Evolutionary conservation across 495 filamentous ascomycete genomes (phyloP).

Genomic region (Mytilinidion resinicola): DNA sequence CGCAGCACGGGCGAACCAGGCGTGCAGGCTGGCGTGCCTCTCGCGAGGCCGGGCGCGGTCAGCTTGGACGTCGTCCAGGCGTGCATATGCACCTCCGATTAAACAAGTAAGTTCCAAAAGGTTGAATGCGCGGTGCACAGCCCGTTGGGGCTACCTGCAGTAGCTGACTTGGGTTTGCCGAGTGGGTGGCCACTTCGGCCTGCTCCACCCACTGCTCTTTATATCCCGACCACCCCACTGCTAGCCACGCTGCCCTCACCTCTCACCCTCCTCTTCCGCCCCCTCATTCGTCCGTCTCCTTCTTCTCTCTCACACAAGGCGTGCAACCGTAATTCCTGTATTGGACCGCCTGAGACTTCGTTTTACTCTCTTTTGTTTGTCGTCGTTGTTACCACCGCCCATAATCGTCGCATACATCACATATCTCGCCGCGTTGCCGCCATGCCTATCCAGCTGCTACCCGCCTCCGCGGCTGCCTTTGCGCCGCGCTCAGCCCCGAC

Average conservation of each 20-base stretch:
- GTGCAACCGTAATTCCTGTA: slow-evolving; percentile 52
- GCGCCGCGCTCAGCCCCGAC: slow-evolving; percentile 92
- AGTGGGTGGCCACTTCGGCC: slow-evolving; percentile 25
- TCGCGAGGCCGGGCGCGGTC: slow-evolving; percentile 17
- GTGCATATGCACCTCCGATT: slow-evolving; percentile 20
- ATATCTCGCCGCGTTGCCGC: slow-evolving; percentile 40
- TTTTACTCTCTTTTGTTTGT: slow-evolving; percentile 49
- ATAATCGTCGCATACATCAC: slow-evolving; percentile 20
- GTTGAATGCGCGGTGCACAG: slow-evolving; percentile 18
- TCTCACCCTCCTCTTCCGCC: slow-evolving; percentile 36
- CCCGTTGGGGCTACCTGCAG: slow-evolving; percentile 28
- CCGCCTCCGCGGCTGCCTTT: slow-evolving; percentile 93
- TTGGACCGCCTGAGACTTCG: slow-evolving; percentile 37
- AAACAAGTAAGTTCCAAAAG: slow-evolving; percentile 22
- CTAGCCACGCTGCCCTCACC: slow-evolving; percentile 28
- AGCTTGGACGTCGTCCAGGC: slow-evolving; percentile 25
- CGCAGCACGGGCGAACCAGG: slow-evolving; percentile 21
- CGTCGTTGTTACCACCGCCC: slow-evolving; percentile 32
- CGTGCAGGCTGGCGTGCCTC: slow-evolving; percentile 14
- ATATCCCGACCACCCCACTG: slow-evolving; percentile 23
- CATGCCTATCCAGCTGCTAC: slow-evolving; percentile 90
- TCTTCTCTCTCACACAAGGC: slow-evolving; percentile 39
- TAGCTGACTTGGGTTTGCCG: slow-evolving; percentile 10
- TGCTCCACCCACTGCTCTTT: slow-evolving; percentile 23
- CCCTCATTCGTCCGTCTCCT: slow-evolving; percentile 39